These are phyloP conservation scores for Tuber indicum DNA, from an alignment of 495 filamentous ascomycete genomes.

Conservation along the genomic window DNA sequence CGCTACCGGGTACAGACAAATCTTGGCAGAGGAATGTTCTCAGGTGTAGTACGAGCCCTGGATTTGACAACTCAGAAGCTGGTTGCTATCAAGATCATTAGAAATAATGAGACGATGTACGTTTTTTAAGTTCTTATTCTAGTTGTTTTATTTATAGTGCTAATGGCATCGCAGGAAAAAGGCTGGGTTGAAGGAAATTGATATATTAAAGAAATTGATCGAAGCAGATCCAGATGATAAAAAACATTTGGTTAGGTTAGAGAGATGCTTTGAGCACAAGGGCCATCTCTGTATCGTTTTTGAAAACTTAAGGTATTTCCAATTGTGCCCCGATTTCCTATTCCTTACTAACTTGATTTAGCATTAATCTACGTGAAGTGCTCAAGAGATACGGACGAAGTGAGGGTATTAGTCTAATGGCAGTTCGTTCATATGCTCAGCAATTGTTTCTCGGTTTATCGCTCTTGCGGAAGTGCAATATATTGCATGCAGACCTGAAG, in stretches of 20 bases:
- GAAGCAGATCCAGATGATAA: constrained; percentile 81
- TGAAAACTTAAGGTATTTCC: constrained; percentile 63
- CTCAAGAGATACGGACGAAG: constrained; percentile 94
- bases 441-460: constrained; percentile 88
- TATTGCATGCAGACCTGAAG: constrained; percentile 92
- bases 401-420: constrained; percentile 78
- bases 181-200: constrained; percentile 89
- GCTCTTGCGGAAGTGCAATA: constrained; percentile 80
- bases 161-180: constrained; percentile 53
- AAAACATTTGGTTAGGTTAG: constrained; percentile 83
- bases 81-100: constrained; percentile 89
- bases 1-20: constrained; percentile 80
- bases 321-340: background rate
- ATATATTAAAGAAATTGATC: constrained; percentile 76
- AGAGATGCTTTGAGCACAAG: constrained; percentile 87
- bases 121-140: constrained; percentile 20
- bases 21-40: constrained; percentile 94
- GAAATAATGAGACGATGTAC: constrained; percentile 85
- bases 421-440: constrained; percentile 79
- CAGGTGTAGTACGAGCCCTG: constrained; percentile 83
- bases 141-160: background rate
- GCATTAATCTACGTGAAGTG: constrained; percentile 89
- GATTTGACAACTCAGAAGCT: constrained; percentile 64
- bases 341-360: constrained; percentile 40
- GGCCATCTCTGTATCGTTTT: constrained; percentile 93